A percentile compares a stretch with the other conserved stretches of the same genome.
Evolutionary conservation across 2,329 filamentous ascomycete species (phyloP).

Genomic region (Penicillium sumatraense): DNA sequence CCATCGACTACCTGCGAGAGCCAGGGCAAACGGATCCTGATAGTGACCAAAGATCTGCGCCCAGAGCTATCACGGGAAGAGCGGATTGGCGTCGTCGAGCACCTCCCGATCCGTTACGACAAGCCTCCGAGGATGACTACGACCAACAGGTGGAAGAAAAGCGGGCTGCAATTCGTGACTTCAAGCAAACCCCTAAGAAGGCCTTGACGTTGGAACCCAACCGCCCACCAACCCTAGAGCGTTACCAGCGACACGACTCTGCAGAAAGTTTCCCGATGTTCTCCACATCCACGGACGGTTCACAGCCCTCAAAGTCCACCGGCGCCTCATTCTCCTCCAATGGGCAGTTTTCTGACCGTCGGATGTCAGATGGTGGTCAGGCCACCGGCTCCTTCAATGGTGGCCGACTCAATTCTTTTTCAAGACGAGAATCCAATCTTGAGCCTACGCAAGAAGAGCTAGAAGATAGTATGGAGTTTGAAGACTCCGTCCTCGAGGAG

Average conservation of each 20-base stretch:
- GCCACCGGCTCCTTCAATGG: conserved; percentile 15
- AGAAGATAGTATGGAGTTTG: conserved; percentile 29
- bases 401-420: conserved; percentile 2
- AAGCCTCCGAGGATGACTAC: conserved; percentile 40
- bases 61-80: conserved; percentile 44
- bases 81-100: conserved; percentile 42
- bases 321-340: conserved; percentile 54
- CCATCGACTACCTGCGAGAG: conserved; percentile 29
- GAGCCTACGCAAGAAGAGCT: conserved; percentile 26
- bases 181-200: conserved; percentile 55
- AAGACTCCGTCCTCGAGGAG: conserved; percentile 28
- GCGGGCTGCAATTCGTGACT: conserved; percentile 51
- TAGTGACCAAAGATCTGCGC: conserved; percentile 45
- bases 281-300: conserved; percentile 64
- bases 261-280: conserved; percentile 68
- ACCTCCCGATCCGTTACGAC: conserved; percentile 31
- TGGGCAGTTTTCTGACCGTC: conserved; percentile 29
- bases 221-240: conserved; percentile 35
- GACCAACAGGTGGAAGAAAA: conserved; percentile 48
- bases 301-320: conserved; percentile 57
- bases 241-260: conserved; percentile 59
- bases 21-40: conserved; percentile 25
- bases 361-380: conserved; percentile 26
- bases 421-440: conserved; percentile 22
- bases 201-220: conserved; percentile 52